Evolutionary conservation across 2,329 filamentous ascomycete genomes (phyloP), one percentile per base, ranked within the genome.

Genomic region (Ceratocystis huliohia): DNA sequence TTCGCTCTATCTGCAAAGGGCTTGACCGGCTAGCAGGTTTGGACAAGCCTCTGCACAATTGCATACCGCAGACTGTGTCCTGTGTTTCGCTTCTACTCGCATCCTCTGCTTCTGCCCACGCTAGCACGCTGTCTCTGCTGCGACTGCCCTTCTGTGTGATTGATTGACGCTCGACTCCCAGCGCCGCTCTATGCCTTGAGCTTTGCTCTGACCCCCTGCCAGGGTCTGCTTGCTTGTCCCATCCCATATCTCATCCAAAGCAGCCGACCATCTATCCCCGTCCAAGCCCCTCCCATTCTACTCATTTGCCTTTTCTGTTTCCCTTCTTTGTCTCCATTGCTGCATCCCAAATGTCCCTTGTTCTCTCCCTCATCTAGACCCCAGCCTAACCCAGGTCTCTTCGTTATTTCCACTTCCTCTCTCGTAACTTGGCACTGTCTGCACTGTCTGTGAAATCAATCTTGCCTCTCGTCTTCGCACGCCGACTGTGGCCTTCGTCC

Each of bases 311-410:
- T 64, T 64, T 61, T 61, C 25, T 50, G 46, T 37, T 44, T 48
- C 63, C 67, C 62, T 62, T 66, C 63, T 30, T 65, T 65, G 65
- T 63, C 63, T 68, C 57, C 53, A 70, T 70, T 73, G 74, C 73
- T 72, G 72, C 70, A 69, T 72, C 71, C 69, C 73, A 71, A 71
- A 73, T 70, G 25, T 48, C 61, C 61, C 61, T 63, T 63, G 61
- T 46, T 46, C 13, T n/a, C 41, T 63, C 61, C 15, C 61, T 63
- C 41, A n/a, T 46, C 28, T 30, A 59, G 28, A 59, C 8, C 8
- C 50, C 46, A 8, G 48, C 20, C 22, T 8, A 15, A 53, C 20
- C 48, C 20, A 15, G 25, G 48, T 53, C 48, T 28, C 17, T 28
- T 28, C 37, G 48, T 6, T 28, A 53, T 53, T 53, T 28, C 48